Conservation (phyloP, 345 rosid species). For the Passiflora organensis region DNA sequence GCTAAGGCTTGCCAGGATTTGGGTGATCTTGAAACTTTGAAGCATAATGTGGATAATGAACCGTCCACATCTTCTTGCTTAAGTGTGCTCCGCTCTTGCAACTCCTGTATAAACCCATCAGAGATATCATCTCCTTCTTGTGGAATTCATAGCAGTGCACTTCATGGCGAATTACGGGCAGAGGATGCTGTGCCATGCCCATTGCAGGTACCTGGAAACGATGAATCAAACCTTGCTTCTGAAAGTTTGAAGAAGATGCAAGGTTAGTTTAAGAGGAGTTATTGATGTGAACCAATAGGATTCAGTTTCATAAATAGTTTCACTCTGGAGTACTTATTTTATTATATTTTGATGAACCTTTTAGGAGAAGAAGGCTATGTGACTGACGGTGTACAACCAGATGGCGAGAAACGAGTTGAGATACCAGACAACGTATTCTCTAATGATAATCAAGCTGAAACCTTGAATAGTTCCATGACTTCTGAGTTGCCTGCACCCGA, state of each 20-base stretch:
- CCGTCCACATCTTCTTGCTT: slow-evolving; percentile 18
- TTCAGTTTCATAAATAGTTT: background rate
- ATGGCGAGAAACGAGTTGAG: slow-evolving; percentile 28
- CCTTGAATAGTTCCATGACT: slow-evolving; percentile 25
- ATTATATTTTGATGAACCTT: background rate
- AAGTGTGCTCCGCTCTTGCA: no score
- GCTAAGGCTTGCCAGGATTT: slow-evolving; percentile 28
- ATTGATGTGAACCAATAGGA: background rate
- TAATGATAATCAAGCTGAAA: slow-evolving; percentile 36
- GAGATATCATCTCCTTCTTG: slow-evolving; percentile 20
- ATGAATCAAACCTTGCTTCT: slow-evolving; percentile 18
- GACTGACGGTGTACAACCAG: slow-evolving; percentile 18
- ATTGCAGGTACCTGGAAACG: slow-evolving; percentile 14
- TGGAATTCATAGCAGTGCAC: slow-evolving; percentile 11
- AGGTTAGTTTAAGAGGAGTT: slow-evolving; percentile 37
- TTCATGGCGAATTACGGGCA: slow-evolving; percentile 12
- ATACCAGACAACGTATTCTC: slow-evolving; percentile 25
- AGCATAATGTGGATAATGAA: slow-evolving; percentile 15
- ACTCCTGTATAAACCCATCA: slow-evolving; percentile 19
- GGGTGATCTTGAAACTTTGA: slow-evolving; percentile 23
- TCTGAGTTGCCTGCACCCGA: slow-evolving; percentile 70
- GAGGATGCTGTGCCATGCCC: slow-evolving; percentile 18
- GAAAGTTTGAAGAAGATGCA: slow-evolving; percentile 33
- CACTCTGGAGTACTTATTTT: no score
- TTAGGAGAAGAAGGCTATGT: slow-evolving; percentile 34